Base-by-base conservation (phyloP, 208 protist species). In the Leishmania aethiopica region DNA sequence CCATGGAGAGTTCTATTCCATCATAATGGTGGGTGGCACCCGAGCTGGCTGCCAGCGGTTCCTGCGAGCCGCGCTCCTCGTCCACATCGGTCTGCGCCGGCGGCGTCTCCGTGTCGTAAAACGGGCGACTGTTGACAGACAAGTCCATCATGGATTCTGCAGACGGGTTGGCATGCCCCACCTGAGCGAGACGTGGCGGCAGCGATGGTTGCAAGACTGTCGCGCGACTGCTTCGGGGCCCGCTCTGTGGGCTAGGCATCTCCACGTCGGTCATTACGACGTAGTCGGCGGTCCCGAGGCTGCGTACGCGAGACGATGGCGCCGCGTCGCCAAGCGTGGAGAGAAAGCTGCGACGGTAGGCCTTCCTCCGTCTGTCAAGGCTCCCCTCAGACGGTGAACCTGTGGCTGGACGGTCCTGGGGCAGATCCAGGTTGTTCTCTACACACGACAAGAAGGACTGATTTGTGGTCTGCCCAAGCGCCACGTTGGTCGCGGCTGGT, bases 1-100 rank as follows among this genome's bases (percentile, higher is more conserved):
- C 81, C 71, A 84, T 72, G 8, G 81, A 81, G 3, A 84, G 59
- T 42, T 84, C 81, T 28, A 84, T 51, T 32, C 81, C 81, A n/a
- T 49, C 28, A 57, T 57, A 22, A 35, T 64, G 49, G 28, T 15
- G 35, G 15, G 32, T 37, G 5, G 73, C 57, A n/a, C n/a, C n/a
- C 11, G 22, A 25, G 47, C 7, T 67, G 51, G 25, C 6, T 3
- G 32, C 53, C 25, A 59, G 35, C n/a, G 42, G 69, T 74, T 15
- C 69, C 69, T 28, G 40, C 10, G 22, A 32, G 22, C 19, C 42
- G 40, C 42, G 2, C 17, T 74, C 69, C 40, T 8, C 42, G 69
- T 53, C 42, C 69, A 1, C 69, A 11, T 7, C 7, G 57, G 25
- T 7, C 22, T 62, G 19, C 42, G 42, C 19, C 13, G 69, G 42